phyloP scores from a whole-genome alignment of 768 basidiomycete species.

The Xerocomellus chrysenteron region DNA sequence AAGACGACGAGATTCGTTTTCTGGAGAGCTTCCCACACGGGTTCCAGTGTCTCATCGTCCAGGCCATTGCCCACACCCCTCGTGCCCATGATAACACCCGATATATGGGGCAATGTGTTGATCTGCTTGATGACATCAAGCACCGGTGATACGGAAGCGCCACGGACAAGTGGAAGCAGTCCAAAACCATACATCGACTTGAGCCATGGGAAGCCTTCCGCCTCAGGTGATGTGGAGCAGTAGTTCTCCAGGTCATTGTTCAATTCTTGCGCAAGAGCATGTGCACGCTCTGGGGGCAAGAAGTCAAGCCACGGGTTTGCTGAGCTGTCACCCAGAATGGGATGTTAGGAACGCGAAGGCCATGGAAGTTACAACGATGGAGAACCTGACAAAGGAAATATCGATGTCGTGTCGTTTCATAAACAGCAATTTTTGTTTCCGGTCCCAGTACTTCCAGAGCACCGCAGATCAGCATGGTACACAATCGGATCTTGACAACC shows the following conservation, averaged over 20 bases:
- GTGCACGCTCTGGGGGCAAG: conserved; percentile 65
- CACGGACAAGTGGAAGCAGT: conserved; percentile 77
- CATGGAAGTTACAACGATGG: conserved; percentile 3
- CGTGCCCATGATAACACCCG: conserved; percentile 81
- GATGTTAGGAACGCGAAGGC: conserved; percentile 16
- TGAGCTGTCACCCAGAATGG: conserved; percentile 44
- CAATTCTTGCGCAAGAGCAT: conserved; percentile 61
- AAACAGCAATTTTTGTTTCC: conserved; percentile 74
- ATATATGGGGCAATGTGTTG: conserved; percentile 59
- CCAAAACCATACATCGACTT: conserved; percentile 83
- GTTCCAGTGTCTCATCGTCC: conserved; percentile 76
- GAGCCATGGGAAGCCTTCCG: conserved; percentile 34
- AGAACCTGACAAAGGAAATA: conserved; percentile 73
- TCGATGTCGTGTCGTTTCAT: conserved; percentile 85
- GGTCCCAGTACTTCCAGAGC: conserved; percentile 65
- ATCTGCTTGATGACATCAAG: conserved; percentile 70
- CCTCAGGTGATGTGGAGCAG: conserved; percentile 62
- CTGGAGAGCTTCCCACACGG: conserved; percentile 79
- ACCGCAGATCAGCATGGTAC: conserved; percentile 8
- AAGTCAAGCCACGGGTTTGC: conserved; percentile 95
- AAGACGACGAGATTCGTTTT: conserved; percentile 72
- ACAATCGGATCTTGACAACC: conserved; percentile 4
- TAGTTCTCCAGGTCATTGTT: conserved; percentile 79
- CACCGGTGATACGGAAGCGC: conserved; percentile 52
- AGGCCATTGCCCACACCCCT: conserved; percentile 74